phyloP scores from a whole-genome alignment of 495 filamentous ascomycete genomes.

The Penicillium coffeae region DNA sequence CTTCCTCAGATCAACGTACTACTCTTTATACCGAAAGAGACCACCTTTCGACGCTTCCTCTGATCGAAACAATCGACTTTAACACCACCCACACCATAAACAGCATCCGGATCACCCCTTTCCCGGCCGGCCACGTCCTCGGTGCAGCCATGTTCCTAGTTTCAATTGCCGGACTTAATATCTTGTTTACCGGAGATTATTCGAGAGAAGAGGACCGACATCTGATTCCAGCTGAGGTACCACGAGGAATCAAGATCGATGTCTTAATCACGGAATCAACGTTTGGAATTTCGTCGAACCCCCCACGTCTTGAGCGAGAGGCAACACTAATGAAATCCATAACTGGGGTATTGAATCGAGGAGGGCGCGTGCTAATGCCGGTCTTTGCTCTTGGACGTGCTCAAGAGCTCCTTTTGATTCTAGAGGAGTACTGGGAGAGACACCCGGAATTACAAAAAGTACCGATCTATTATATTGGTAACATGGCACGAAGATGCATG shows the following conservation, averaged over 20 bases:
- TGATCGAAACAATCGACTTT: slow-evolving; percentile 97
- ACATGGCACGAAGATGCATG: slow-evolving; percentile 94
- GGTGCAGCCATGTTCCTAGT: slow-evolving; percentile 98
- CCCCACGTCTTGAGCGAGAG: slow-evolving; percentile 85
- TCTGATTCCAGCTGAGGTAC: slow-evolving; percentile 86
- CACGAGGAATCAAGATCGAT: slow-evolving; percentile 80
- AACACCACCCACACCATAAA: slow-evolving; percentile 96
- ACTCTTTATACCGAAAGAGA: slow-evolving; percentile 92
- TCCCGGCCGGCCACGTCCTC: slow-evolving; percentile 92
- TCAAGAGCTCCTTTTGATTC: slow-evolving; percentile 87
- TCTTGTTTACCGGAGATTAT: slow-evolving; percentile 96
- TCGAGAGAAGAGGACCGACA: slow-evolving; percentile 91
- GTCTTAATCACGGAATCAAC: slow-evolving; percentile 96
- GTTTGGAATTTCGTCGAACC: slow-evolving; percentile 88
- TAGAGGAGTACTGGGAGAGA: slow-evolving; percentile 93
- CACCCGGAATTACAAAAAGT: slow-evolving; percentile 81
- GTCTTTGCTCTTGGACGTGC: slow-evolving; percentile 93
- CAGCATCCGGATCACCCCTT: slow-evolving; percentile 92
- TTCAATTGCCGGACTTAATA: slow-evolving; percentile 92
- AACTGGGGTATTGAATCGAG: slow-evolving; percentile 81
- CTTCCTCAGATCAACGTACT: slow-evolving; percentile 66
- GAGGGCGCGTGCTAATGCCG: slow-evolving; percentile 88
- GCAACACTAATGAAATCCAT: slow-evolving; percentile 91
- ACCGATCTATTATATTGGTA: slow-evolving; percentile 95
- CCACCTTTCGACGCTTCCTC: slow-evolving; percentile 83